Conservation (phyloP, 176 grass and related monocot genomes). For the Carex pumila region DNA sequence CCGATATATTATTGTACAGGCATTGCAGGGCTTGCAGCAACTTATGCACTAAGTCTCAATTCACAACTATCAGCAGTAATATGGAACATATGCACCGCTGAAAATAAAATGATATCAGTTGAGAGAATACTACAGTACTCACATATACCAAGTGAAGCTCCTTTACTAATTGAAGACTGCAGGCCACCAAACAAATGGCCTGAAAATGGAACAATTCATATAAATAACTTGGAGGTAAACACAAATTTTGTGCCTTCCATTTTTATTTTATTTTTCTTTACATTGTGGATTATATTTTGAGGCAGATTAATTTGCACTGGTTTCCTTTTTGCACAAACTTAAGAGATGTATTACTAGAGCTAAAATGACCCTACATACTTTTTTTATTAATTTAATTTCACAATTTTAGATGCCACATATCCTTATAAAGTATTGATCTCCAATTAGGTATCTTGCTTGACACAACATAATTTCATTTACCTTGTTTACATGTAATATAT, state of each 20-base stretch:
- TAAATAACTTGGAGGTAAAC: constrained; percentile 79
- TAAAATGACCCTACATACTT: background rate
- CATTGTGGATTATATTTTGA: background rate
- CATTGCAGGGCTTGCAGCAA: constrained; percentile 89
- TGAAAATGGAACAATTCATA: constrained; percentile 61
- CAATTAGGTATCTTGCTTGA: background rate
- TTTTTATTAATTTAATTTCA: background rate
- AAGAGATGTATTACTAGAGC: background rate
- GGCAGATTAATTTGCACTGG: background rate
- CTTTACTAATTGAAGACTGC: constrained; percentile 57
- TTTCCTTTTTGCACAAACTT: background rate
- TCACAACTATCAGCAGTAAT: constrained; percentile 64
- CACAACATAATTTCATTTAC: background rate
- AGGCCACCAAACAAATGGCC: constrained; percentile 61
- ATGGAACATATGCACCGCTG: constrained; percentile 89
- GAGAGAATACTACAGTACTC: constrained; percentile 98
- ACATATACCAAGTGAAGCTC: constrained; percentile 74
- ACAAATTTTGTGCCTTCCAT: background rate
- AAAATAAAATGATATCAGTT: constrained; percentile 99
- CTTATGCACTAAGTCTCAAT: constrained; percentile 92
- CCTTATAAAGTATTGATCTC: no score
- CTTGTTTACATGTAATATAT: background rate
- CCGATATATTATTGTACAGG: constrained; percentile 33
- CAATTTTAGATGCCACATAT: background rate
- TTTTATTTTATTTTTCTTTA: background rate